Conservation (phyloP, 1,284 basidiomycete genomes). For the Puccinia sorghi region DNA sequence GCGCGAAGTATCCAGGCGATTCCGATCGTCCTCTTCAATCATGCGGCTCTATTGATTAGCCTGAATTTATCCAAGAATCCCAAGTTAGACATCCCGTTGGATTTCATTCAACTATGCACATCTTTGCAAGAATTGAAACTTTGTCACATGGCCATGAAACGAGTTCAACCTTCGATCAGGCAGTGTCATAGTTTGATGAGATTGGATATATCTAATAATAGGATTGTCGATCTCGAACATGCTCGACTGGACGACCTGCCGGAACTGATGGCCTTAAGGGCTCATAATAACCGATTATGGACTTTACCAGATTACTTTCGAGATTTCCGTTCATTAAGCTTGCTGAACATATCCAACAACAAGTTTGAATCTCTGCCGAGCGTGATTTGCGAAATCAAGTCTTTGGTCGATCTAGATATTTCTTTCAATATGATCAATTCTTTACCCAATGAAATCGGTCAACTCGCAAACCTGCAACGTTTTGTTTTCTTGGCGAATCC, state of each 20-base stretch:
- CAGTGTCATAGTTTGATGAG: conserved; percentile 74
- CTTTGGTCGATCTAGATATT: conserved; percentile 81
- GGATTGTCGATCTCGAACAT: conserved; percentile 84
- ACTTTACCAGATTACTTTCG: conserved; percentile 83
- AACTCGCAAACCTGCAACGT: conserved; percentile 69
- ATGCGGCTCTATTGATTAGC: conserved; percentile 80
- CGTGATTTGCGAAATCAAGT: conserved; percentile 73
- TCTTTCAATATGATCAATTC: conserved; percentile 89
- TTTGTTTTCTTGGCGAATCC: conserved; percentile 88
- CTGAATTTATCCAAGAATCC: conserved; percentile 93
- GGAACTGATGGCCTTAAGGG: conserved; percentile 71
- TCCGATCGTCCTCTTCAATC: conserved; percentile 82
- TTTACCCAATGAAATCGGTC: conserved; percentile 77
- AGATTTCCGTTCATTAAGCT: conserved; percentile 70
- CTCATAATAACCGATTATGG: conserved; percentile 91
- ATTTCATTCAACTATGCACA: conserved; percentile 90
- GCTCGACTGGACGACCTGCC: conserved; percentile 77
- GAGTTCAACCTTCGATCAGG: conserved; percentile 80
- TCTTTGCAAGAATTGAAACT: conserved; percentile 81
- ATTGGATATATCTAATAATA: conserved; percentile 89
- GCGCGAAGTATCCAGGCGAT: conserved; percentile 82
- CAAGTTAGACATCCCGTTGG: conserved; percentile 91
- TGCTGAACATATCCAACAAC: conserved; percentile 96
- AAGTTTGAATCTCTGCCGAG: conserved; percentile 80
- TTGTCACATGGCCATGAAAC: conserved; percentile 92